Conservation (phyloP, 139 green algal species). For the Haematococcus lacustris region DNA sequence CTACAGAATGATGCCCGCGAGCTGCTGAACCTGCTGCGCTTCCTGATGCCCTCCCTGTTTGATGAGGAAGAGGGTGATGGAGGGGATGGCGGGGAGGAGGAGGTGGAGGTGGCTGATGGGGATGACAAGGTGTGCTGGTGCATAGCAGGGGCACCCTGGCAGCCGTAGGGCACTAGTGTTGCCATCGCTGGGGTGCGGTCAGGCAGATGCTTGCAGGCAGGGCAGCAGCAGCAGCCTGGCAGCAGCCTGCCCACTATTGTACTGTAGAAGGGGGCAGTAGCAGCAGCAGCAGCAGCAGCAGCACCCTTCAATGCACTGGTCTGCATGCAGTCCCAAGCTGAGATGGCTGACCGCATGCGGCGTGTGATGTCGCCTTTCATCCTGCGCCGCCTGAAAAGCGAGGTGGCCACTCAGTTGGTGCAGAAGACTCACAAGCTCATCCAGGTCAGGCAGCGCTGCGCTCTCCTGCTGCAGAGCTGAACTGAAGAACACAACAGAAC, state of each 20-base stretch:
- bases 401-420: constrained; percentile 80
- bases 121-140: background rate
- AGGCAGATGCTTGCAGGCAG: too few relatives aligned
- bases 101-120: constrained; percentile 12
- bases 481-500: background rate
- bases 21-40: constrained; percentile 81
- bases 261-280: background rate
- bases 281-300: too few relatives aligned
- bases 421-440: constrained; percentile 55
- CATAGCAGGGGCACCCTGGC: background rate
- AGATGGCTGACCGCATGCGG: constrained; percentile 66
- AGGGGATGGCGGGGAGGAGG: constrained; percentile 40
- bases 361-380: constrained; percentile 82
- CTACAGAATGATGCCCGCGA: constrained; percentile 88
- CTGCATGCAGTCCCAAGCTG: constrained; percentile 1
- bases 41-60: constrained; percentile 82
- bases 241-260: background rate
- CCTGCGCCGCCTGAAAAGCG: constrained; percentile 79
- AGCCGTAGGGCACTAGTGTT: background rate
- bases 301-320: too few relatives aligned
- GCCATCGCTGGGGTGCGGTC: background rate
- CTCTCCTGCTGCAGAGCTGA: background rate
- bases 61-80: constrained; percentile 30
- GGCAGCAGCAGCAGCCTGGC: background rate
- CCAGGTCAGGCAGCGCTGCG: constrained; percentile 14